Conservation (phyloP, 345 rosid species). For the Moricandia arvensis region DNA sequence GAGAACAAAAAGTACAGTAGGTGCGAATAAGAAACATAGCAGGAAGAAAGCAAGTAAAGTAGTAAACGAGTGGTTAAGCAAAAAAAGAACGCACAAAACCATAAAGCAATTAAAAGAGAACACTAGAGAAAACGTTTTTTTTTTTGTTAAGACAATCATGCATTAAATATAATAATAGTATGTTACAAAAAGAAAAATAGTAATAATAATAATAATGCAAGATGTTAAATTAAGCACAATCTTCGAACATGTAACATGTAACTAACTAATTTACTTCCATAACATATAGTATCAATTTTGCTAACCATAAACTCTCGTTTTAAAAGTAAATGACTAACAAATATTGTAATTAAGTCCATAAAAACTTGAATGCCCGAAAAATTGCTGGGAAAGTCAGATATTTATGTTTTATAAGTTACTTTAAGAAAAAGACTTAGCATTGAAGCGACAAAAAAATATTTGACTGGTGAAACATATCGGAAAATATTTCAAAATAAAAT, state of each 20-base stretch:
- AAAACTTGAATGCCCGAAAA: neutral
- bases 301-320: neutral
- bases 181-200: too few relatives aligned
- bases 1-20: neutral
- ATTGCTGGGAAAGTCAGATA: neutral
- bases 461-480: neutral
- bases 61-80: neutral
- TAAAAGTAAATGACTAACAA: neutral
- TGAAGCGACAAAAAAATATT: neutral
- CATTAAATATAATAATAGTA: too few relatives aligned
- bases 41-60: neutral
- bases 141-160: neutral
- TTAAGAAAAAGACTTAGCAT: neutral
- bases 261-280: neutral
- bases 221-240: neutral
- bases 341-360: neutral
- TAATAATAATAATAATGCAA: neutral
- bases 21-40: neutral
- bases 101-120: too few relatives aligned
- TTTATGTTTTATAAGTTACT: neutral
- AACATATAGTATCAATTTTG: too few relatives aligned
- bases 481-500: neutral
- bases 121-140: too few relatives aligned
- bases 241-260: neutral
- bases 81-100: neutral